These are phyloP conservation scores for Emmonsiellopsis sp. DNA, from an alignment of 2,329 filamentous ascomycete species.

Conservation along the genomic window DNA sequence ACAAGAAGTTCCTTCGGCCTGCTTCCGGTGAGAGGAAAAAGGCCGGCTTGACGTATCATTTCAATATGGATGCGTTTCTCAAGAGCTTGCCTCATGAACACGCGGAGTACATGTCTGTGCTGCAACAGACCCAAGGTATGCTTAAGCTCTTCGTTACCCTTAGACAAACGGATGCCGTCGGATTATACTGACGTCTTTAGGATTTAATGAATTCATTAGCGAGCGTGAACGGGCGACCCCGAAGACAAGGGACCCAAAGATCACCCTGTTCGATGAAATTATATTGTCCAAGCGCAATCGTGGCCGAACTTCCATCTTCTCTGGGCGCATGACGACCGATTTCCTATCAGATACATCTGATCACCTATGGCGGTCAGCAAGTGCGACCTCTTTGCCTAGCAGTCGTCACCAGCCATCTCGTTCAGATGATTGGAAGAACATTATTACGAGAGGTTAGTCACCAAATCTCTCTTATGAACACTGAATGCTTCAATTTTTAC, in stretches of 20 bases:
- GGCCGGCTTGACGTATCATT: constrained; percentile 52
- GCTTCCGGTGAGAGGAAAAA: constrained; percentile 54
- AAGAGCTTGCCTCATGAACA: constrained; percentile 57
- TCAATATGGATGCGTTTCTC: constrained; percentile 59
- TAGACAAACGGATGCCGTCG: background rate
- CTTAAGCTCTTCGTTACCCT: background rate
- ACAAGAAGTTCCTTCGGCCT: constrained; percentile 53
- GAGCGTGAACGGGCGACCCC: constrained; percentile 49
- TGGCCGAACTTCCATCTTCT: constrained; percentile 50
- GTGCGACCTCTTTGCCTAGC: constrained; percentile 47
- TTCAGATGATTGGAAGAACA: constrained; percentile 43
- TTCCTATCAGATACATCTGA: constrained; percentile 56
- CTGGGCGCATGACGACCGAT: constrained; percentile 39
- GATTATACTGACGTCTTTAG: constrained; percentile 22
- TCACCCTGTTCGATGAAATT: constrained; percentile 57
- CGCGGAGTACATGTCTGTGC: constrained; percentile 52
- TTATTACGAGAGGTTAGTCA: constrained; percentile 42
- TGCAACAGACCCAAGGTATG: constrained; percentile 56
- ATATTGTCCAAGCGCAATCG: constrained; percentile 56
- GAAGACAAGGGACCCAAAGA: constrained; percentile 44
- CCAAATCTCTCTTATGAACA: constrained; percentile 4
- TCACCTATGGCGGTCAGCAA: constrained; percentile 55
- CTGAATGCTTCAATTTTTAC: background rate
- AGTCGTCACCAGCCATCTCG: constrained; percentile 37
- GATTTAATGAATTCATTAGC: constrained; percentile 57